A percentile compares a stretch with the other conserved stretches of the same genome.
These are phyloP conservation scores for Lactarius deliciosus DNA, from an alignment of 768 basidiomycete species.

Conservation along the genomic window DNA sequence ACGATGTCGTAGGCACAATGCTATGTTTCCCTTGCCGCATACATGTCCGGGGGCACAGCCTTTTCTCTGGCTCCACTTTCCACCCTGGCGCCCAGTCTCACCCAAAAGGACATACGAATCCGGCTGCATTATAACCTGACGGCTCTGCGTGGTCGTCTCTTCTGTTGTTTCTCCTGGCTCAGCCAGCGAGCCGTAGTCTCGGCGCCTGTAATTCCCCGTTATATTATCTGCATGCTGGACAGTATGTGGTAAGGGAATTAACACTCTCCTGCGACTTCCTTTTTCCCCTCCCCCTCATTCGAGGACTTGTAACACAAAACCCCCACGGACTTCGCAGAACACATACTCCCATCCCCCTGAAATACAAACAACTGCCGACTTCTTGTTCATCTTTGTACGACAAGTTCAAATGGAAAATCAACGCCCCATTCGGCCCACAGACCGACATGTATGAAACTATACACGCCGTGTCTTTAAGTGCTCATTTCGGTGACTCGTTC, in stretches of 20 bases:
- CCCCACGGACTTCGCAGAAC: no score
- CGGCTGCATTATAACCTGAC: constrained; percentile 24
- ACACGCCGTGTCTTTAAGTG: no score
- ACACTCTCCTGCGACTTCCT: constrained; percentile 12
- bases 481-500: no score
- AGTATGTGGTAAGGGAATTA: constrained; percentile 9
- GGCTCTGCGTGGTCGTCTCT: constrained; percentile 23
- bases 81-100: constrained; percentile 25
- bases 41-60: constrained; percentile 24
- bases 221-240: constrained; percentile 18
- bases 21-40: constrained; percentile 22
- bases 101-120: constrained; percentile 20
- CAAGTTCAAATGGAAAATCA: no score
- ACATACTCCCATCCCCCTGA: no score
- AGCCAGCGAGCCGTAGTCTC: constrained; percentile 10
- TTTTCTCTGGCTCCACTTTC: constrained; percentile 16
- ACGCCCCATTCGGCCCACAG: no score
- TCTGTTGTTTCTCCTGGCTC: constrained; percentile 14
- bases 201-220: constrained; percentile 19
- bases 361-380: no score
- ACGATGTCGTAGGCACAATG: constrained; percentile 23
- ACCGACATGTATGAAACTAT: no score
- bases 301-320: no score
- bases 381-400: no score
- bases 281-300: background rate